A percentile compares a stretch with the other conserved stretches of the same genome.
These are phyloP conservation scores for Yarrowia sp. DNA, from an alignment of 805 yeast genomes.

Conservation along the genomic window DNA sequence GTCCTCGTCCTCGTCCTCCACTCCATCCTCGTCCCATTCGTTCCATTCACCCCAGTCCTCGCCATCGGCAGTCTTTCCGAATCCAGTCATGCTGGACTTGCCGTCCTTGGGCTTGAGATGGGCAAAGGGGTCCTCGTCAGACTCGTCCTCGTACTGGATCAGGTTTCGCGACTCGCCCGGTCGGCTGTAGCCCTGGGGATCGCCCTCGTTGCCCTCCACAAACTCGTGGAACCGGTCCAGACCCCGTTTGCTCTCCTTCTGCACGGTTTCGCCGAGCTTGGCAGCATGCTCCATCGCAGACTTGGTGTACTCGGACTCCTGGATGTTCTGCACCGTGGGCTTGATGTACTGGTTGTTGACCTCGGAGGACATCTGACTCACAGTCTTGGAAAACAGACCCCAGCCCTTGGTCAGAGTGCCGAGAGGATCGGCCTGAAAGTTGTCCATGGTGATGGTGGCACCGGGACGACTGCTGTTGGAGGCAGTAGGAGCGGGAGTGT, in stretches of 20 bases:
- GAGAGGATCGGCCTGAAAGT: constrained; percentile 72
- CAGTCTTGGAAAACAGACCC: constrained; percentile 89
- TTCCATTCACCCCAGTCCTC: constrained; percentile 48
- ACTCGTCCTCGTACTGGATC: constrained; percentile 44
- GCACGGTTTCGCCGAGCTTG: constrained; percentile 94
- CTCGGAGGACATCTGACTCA: constrained; percentile 80
- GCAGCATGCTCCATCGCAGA: constrained; percentile 94
- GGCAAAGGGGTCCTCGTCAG: constrained; percentile 70
- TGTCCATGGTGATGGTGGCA: constrained; percentile 44
- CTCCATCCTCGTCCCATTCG: constrained; percentile 32
- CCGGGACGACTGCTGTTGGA: constrained; percentile 31
- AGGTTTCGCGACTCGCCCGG: constrained; percentile 52
- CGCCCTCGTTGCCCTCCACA: constrained; percentile 54
- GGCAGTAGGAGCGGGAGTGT: constrained; percentile 40
- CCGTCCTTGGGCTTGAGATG: constrained; percentile 59
- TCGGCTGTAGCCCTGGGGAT: constrained; percentile 49
- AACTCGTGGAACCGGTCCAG: constrained; percentile 68
- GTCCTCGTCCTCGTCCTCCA: constrained; percentile 28
- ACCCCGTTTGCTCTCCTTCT: constrained; percentile 82
- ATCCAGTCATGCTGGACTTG: constrained; percentile 63
- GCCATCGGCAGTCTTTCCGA: constrained; percentile 42
- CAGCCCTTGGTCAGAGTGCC: constrained; percentile 94
- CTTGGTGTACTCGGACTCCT: constrained; percentile 75
- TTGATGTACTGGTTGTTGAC: constrained; percentile 88
- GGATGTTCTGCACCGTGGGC: constrained; percentile 85